Percentiles rank a stretch among this genome's conserved stretches.
Evolutionary conservation across 768 basidiomycete species (phyloP).

Genomic region (Phaeotremella fagi): DNA sequence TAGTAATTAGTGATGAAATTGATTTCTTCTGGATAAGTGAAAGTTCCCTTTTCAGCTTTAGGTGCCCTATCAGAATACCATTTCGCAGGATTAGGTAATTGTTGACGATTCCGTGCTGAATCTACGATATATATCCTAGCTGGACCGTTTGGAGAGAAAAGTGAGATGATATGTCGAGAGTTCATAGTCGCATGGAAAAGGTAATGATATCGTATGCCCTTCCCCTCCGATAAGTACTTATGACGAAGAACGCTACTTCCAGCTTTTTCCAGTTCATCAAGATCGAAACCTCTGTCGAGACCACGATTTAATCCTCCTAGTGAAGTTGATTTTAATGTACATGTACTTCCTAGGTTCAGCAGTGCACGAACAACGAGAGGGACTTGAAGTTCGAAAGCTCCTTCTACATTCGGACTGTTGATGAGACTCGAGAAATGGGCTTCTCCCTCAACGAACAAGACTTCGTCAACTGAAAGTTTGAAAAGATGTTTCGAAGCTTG

Average conservation of each 20-base stretch:
- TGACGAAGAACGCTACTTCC: conserved; percentile 58
- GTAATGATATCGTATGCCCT: conserved; percentile 70
- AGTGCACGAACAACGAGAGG: conserved; percentile 77
- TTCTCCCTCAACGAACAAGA: conserved; percentile 73
- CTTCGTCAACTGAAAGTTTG: conserved; percentile 75
- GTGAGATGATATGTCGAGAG: conserved; percentile 76
- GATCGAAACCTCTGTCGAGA: conserved; percentile 73
- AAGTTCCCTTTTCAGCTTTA: conserved; percentile 52
- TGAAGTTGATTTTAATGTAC: conserved; percentile 60
- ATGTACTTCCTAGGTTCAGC: conserved; percentile 77
- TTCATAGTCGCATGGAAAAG: conserved; percentile 77
- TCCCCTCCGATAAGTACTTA: conserved; percentile 69
- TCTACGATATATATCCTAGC: conserved; percentile 86
- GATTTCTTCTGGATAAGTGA: conserved; percentile 60
- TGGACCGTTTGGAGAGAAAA: conserved; percentile 68
- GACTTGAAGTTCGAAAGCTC: conserved; percentile 88
- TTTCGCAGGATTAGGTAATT: conserved; percentile 69
- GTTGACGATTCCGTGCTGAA: conserved; percentile 77
- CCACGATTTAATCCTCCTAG: conserved; percentile 72
- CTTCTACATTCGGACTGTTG: conserved; percentile 91
- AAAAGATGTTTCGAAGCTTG: conserved; percentile 73
- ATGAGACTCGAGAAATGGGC: conserved; percentile 88
- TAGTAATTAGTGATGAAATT: conserved; percentile 63
- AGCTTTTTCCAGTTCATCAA: conserved; percentile 70
- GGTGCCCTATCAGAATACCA: conserved; percentile 63